phyloP scores from a whole-genome alignment of 345 rosid species.

The Brassica rapa region DNA sequence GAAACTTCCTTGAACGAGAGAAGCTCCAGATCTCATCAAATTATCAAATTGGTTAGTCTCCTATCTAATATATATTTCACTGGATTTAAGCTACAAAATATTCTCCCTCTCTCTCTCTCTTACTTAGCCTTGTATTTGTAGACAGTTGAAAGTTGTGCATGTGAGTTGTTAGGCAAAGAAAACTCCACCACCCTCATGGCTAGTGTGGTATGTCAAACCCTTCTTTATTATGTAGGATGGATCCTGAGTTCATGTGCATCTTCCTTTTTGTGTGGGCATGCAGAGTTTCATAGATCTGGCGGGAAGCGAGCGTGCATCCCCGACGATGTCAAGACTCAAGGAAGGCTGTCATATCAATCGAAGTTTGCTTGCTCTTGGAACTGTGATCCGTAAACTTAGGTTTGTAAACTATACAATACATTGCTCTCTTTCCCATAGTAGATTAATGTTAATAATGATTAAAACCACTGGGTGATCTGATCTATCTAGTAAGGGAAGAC shows the following conservation, averaged over 20 bases:
- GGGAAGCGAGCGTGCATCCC: conserved; percentile 98
- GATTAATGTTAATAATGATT: too few species aligned
- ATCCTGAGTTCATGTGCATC: background rate
- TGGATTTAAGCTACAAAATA: conserved; percentile 5
- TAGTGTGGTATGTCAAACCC: conserved; percentile 60
- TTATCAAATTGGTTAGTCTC: conserved; percentile 71
- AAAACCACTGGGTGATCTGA: background rate
- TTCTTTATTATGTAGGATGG: background rate
- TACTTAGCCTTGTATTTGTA: conserved; percentile 30
- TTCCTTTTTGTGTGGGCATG: conserved; percentile 26
- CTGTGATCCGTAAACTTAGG: conserved; percentile 98
- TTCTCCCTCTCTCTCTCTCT: background rate
- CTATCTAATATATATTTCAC: too few species aligned
- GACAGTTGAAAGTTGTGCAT: conserved; percentile 94
- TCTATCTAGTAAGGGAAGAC: conserved; percentile 74
- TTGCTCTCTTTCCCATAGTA: too few species aligned
- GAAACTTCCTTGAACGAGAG: conserved; percentile 86
- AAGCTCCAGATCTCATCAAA: conserved; percentile 98
- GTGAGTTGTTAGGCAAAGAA: conserved; percentile 90
- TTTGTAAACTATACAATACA: too few species aligned
- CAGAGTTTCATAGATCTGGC: conserved; percentile 97
- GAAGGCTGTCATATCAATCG: conserved; percentile 99
- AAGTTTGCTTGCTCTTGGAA: conserved; percentile 86
- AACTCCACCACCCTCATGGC: conserved; percentile 87
- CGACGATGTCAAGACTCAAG: conserved; percentile 83